Evolutionary conservation across 495 filamentous ascomycete genomes (phyloP).

Genomic region (Physcia stellaris): DNA sequence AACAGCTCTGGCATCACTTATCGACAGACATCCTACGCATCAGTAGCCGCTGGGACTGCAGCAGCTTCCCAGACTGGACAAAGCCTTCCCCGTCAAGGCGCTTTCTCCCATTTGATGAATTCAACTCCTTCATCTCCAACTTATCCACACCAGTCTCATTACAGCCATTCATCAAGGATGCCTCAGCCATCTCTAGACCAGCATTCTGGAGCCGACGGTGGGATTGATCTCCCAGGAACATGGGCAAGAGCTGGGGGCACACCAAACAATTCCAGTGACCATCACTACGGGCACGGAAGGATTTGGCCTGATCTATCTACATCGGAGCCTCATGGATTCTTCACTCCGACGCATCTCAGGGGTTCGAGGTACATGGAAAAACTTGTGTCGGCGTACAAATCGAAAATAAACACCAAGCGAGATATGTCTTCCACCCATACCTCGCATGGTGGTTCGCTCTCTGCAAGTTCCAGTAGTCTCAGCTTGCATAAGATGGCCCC

Average conservation of each 20-base stretch:
- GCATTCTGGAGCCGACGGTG: constrained; percentile 24
- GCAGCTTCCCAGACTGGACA: constrained; percentile 20
- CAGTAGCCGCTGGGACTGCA: constrained; percentile 59
- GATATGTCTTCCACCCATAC: constrained; percentile 27
- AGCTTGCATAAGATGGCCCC: constrained; percentile 53
- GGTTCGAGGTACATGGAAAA: constrained; percentile 63
- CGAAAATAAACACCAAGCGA: constrained; percentile 40
- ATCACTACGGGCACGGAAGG: constrained; percentile 13
- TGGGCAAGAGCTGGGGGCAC: constrained; percentile 26
- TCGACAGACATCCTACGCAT: constrained; percentile 61
- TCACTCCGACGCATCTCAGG: constrained; percentile 70
- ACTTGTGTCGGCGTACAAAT: constrained; percentile 54
- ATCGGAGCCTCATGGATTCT: constrained; percentile 31
- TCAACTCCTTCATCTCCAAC: constrained; percentile 30
- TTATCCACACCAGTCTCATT: constrained; percentile 24
- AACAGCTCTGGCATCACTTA: constrained; percentile 30
- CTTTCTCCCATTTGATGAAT: constrained; percentile 50
- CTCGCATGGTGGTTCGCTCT: constrained; percentile 36
- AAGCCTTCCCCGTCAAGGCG: constrained; percentile 34
- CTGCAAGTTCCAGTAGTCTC: constrained; percentile 47
- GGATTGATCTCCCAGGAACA: constrained; percentile 21
- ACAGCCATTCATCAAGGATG: constrained; percentile 20
- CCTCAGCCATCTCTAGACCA: constrained; percentile 14
- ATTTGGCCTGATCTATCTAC: constrained; percentile 4
- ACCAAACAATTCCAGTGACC: constrained; percentile 17